Percentiles rank a stretch among this genome's conserved stretches.
Conservation (phyloP, 2,329 filamentous ascomycete genomes). For the Fusarium pseudonygamai region DNA sequence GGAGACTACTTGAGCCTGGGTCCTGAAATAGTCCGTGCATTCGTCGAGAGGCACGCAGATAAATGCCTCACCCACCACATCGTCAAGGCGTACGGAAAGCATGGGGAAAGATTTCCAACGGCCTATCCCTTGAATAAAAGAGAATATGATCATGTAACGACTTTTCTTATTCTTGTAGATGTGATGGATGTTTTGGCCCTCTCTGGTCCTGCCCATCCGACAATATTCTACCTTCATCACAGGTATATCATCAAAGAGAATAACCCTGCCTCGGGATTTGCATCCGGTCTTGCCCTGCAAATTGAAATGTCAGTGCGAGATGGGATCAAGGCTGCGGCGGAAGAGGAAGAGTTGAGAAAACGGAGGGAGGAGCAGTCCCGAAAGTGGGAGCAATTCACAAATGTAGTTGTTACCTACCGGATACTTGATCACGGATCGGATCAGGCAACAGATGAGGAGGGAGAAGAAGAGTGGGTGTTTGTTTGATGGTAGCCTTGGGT, state of each 20-base stretch:
- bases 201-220: background rate
- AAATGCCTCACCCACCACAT: rapidly evolving
- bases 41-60: background rate
- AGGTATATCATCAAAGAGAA: background rate
- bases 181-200: background rate
- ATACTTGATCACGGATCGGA: background rate
- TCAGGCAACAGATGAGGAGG: background rate
- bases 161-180: background rate
- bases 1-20: background rate
- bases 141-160: background rate
- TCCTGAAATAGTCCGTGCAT: background rate
- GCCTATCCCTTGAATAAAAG: background rate
- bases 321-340: no score
- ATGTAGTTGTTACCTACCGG: rapidly evolving
- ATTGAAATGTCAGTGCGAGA: background rate
- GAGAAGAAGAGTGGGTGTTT: background rate
- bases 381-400: background rate
- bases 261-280: background rate
- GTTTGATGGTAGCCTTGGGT: background rate
- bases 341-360: background rate
- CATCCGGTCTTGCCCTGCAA: rapidly evolving
- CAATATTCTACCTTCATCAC: rapidly evolving
- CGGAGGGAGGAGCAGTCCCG: rapidly evolving
- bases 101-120: background rate
- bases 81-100: background rate